Evolutionary conservation across 805 yeast species (phyloP), one percentile per base, ranked within the genome.

Genomic region (Peterozyma xylosa): DNA sequence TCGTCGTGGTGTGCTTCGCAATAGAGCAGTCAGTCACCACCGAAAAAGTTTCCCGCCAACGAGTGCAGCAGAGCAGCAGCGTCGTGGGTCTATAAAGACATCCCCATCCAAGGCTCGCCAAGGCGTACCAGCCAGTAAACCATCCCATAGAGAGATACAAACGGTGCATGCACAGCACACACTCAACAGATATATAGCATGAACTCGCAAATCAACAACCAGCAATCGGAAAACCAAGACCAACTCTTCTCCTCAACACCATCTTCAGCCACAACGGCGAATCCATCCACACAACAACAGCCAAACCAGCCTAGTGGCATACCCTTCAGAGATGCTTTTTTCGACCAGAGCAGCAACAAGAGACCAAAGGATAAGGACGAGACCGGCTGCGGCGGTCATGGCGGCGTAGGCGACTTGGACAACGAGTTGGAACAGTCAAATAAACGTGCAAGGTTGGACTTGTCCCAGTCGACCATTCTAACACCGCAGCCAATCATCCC

Each of bases 171-270:
- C 27, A 4, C 27, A 21, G 4, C 27, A 21, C 27, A 21, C 27
- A 21, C 27, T 7, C 27, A 21, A 7, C 5, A 35, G n/a, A 13
- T 14, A 29, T 18, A 38, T 15, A 59, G 52, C 13, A 68, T 67
- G 71, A 64, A 57, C 48, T 61, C 69, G 6, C 71, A 64, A 43
- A 42, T 62, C 32, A 66, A 68, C 45, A 64, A 68, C 47, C 55
- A 54, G 42, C 30, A 48, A 11, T 42, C 43, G n/a, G 57, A 66
- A 16, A 62, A 63, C 43, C 63, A 66, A 44, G 66, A 66, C 41
- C 68, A 65, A 45, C 45, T 17, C 3, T 33, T 33, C 18, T 39
- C 41, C n/a, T 11, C n/a, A 18, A 13, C 39, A 5, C n/a, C 32
- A 9, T 30, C n/a, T n/a, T n/a, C 40, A 14, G 13, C 40, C 29